Conservation (phyloP, 371 early-diverging fungal species). For the Rhizopus sp. region DNA sequence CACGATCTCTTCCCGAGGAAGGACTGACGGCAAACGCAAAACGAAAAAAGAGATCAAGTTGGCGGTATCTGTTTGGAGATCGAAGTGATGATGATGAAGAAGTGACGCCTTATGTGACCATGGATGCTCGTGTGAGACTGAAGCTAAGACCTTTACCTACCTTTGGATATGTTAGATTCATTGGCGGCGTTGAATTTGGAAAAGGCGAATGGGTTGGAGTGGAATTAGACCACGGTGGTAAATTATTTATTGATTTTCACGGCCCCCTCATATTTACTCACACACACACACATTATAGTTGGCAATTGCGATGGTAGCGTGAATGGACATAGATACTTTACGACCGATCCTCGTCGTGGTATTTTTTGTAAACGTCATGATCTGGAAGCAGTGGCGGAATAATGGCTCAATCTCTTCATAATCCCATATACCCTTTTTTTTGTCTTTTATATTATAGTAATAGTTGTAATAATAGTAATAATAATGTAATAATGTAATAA, state of each 20-base stretch:
- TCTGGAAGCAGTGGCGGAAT: slow-evolving; percentile 24
- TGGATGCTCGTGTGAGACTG: slow-evolving; percentile 26
- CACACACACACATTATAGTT: slow-evolving; percentile 12
- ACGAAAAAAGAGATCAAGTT: slow-evolving; percentile 16
- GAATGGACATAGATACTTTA: slow-evolving; percentile 29
- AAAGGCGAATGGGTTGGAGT: slow-evolving; percentile 39
- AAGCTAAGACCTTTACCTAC: slow-evolving; percentile 29
- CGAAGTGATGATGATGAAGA: slow-evolving; percentile 20
- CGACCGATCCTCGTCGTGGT: slow-evolving; percentile 33
- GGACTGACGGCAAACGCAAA: slow-evolving; percentile 14
- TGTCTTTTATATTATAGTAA: too few species aligned
- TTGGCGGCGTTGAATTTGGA: slow-evolving; percentile 37
- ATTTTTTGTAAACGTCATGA: slow-evolving; percentile 28
- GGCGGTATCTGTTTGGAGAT: slow-evolving; percentile 24
- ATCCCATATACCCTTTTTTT: too few species aligned
- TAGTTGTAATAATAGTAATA: too few species aligned
- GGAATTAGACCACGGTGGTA: slow-evolving; percentile 39
- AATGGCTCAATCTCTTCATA: not conserved
- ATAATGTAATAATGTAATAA: too few species aligned
- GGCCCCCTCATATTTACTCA: not conserved
- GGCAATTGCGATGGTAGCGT: slow-evolving; percentile 34
- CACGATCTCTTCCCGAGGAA: slow-evolving; percentile 27
- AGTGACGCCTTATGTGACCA: slow-evolving; percentile 15
- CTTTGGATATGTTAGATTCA: slow-evolving; percentile 31
- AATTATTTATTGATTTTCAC: not conserved